phyloP scores from a whole-genome alignment of 768 basidiomycete genomes.

The Gautieria morchelliformis region DNA sequence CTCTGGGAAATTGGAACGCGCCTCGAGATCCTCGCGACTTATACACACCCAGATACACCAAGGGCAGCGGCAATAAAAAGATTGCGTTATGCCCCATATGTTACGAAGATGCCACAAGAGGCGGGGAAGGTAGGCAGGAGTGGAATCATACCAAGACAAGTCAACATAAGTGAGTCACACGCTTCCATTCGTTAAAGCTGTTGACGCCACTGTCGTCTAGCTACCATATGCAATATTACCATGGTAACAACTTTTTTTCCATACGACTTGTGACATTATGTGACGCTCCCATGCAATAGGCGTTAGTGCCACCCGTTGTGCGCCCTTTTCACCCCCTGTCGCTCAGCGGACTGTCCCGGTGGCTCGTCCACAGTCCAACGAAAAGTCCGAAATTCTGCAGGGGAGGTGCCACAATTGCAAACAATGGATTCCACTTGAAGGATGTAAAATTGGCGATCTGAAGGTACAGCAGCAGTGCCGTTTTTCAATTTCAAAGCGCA shows the following conservation, averaged over 20 bases:
- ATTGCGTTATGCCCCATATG: conserved; percentile 75
- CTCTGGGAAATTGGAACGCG: conserved; percentile 34
- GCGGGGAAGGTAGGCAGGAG: conserved; percentile 52
- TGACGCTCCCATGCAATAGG: conserved; percentile 31
- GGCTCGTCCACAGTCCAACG: conserved; percentile 37
- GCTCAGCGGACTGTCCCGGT: conserved; percentile 38
- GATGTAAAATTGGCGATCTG: conserved; percentile 61
- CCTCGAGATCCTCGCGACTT: conserved; percentile 56
- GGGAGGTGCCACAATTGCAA: conserved; percentile 73
- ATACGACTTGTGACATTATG: neutral
- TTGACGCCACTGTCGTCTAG: conserved; percentile 24
- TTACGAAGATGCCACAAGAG: conserved; percentile 45
- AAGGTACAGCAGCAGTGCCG: conserved; percentile 35
- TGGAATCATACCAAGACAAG: conserved; percentile 33
- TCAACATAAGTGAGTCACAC: conserved; percentile 9
- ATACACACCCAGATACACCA: conserved; percentile 72
- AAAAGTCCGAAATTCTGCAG: conserved; percentile 50
- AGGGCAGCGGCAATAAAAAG: conserved; percentile 58
- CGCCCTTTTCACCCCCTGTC: conserved; percentile 70
- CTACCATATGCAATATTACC: conserved; percentile 77
- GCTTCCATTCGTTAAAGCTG: neutral
- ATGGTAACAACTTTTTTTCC: conserved; percentile 35
- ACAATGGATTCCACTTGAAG: conserved; percentile 65
- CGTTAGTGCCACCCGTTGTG: conserved; percentile 56
- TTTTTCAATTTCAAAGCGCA: neutral